Conservation (phyloP, 2,329 filamentous ascomycete genomes). For the Fusarium ambrosium region DNA sequence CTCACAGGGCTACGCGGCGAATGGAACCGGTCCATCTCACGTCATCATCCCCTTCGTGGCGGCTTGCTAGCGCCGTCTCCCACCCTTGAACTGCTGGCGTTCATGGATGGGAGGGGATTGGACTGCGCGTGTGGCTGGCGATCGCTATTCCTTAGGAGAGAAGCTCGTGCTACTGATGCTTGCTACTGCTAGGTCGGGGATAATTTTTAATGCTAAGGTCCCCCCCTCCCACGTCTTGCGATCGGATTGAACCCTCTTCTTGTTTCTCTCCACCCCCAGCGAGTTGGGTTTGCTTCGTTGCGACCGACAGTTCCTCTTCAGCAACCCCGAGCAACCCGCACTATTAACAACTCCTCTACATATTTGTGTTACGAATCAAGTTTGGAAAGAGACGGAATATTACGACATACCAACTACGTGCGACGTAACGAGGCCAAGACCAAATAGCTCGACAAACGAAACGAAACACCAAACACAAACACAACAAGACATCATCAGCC, state of each 20-base stretch:
- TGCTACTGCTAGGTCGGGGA: neutral
- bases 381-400: constrained; percentile 1
- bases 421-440: constrained; percentile 1
- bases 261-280: neutral
- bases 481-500: neutral
- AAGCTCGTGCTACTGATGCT: neutral
- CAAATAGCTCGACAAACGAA: constrained; percentile 15
- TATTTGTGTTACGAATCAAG: neutral
- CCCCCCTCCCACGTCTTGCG: constrained; percentile 4
- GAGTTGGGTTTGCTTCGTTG: constrained; percentile 13
- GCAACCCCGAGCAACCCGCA: constrained; percentile 2
- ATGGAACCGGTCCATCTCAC: constrained; percentile 38
- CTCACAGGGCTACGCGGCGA: constrained; percentile 15
- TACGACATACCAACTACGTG: constrained; percentile 8
- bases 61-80: constrained; percentile 8
- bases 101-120: neutral
- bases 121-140: constrained; percentile 20
- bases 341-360: neutral
- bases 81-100: constrained; percentile 17
- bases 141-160: neutral
- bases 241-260: constrained; percentile 4
- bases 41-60: constrained; percentile 43
- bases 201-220: constrained; percentile 11
- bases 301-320: neutral
- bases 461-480: constrained; percentile 16